Conservation (phyloP, 345 rosid genomes). For the Bruguiera parviflora region DNA sequence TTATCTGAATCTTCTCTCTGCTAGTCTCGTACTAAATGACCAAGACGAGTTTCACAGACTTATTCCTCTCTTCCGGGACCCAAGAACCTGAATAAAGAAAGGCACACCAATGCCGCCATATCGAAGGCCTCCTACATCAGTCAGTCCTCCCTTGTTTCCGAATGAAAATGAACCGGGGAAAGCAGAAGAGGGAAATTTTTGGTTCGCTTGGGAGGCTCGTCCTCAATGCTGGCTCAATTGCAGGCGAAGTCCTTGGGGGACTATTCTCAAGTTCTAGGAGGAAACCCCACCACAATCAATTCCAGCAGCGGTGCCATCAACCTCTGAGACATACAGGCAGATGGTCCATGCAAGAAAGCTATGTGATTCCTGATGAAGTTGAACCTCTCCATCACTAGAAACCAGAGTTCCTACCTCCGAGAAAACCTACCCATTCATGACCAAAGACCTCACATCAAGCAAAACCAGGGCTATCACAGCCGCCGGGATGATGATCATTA, state of each 20-base stretch:
- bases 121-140: conserved; percentile 58
- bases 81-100: conserved; percentile 41
- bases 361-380: conserved; percentile 66
- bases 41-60: conserved; percentile 31
- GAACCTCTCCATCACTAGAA: conserved; percentile 66
- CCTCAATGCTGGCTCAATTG: conserved; percentile 61
- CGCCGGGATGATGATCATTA: conserved; percentile 44
- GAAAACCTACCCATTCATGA: conserved; percentile 46
- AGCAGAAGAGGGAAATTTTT: conserved; percentile 60
- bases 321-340: conserved; percentile 29
- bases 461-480: conserved; percentile 42
- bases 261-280: conserved; percentile 41
- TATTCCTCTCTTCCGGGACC: conserved; percentile 29
- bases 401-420: conserved; percentile 48
- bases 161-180: conserved; percentile 58
- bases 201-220: conserved; percentile 74
- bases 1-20: no score
- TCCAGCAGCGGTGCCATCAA: conserved; percentile 43
- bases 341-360: conserved; percentile 87
- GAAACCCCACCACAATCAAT: conserved; percentile 38
- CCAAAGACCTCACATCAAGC: conserved; percentile 42
- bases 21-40: conserved; percentile 28
- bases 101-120: conserved; percentile 48
- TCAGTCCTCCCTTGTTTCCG: conserved; percentile 71
- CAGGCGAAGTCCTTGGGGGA: conserved; percentile 52